These are phyloP conservation scores for Mychonastes homosphaera DNA, from an alignment of 139 green algal species.

Conservation along the genomic window DNA sequence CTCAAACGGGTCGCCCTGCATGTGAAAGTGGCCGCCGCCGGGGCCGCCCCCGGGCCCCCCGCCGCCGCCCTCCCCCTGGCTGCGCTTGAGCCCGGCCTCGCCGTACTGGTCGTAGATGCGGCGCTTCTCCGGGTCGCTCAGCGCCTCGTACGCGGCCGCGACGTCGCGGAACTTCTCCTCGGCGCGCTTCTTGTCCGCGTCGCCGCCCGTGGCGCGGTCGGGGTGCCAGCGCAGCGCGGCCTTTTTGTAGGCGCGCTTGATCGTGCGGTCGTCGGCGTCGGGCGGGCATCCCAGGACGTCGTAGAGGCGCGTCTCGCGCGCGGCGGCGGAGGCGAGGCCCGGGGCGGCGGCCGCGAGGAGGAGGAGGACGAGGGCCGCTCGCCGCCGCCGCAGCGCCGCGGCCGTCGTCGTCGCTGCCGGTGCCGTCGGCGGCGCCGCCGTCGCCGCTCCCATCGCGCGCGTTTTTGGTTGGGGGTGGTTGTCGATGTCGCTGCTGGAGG, in stretches of 20 bases:
- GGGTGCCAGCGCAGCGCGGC: constrained; percentile 72
- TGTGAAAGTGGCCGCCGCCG: constrained; percentile 35
- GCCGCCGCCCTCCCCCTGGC: constrained; percentile 13
- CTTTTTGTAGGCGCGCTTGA: constrained; percentile 76
- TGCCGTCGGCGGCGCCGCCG: neutral
- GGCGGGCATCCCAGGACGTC: constrained; percentile 43
- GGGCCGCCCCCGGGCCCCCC: constrained; percentile 24
- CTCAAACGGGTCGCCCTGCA: constrained; percentile 59
- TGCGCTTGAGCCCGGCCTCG: constrained; percentile 57
- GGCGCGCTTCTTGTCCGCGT: constrained; percentile 63
- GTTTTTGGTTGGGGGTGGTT: no score
- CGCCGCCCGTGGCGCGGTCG: constrained; percentile 57
- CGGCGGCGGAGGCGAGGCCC: no score
- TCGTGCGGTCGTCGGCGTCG: constrained; percentile 61
- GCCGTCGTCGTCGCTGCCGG: neutral
- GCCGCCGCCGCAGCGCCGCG: neutral
- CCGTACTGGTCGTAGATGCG: constrained; percentile 68
- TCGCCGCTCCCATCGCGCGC: neutral
- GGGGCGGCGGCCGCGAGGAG: neutral
- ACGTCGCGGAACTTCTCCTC: constrained; percentile 62
- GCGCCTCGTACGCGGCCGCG: constrained; percentile 62
- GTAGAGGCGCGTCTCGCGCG: constrained; percentile 65
- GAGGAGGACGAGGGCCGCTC: neutral
- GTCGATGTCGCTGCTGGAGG: no score
- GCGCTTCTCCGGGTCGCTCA: constrained; percentile 69